These are phyloP conservation scores for Davidsoniella neocaledoniae DNA, from an alignment of 2,329 filamentous ascomycete species.

Conservation along the genomic window DNA sequence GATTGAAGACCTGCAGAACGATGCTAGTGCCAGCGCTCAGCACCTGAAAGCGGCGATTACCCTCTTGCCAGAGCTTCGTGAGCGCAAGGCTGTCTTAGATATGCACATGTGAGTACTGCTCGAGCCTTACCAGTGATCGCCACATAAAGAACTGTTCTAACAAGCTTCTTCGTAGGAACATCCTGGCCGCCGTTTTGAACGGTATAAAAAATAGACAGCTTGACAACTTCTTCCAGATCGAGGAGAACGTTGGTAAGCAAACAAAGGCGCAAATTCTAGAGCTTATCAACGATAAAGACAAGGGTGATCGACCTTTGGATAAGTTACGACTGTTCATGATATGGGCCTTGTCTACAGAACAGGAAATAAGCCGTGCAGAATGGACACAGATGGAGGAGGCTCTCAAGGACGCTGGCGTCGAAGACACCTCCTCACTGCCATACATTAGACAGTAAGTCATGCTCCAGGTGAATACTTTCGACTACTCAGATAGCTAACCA, in stretches of 20 bases:
- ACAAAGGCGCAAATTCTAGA: constrained; percentile 80
- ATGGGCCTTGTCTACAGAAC: constrained; percentile 89
- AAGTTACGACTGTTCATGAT: constrained; percentile 92
- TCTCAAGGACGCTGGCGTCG: constrained; percentile 52
- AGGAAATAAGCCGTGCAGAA: constrained; percentile 66
- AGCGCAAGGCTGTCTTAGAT: constrained; percentile 81
- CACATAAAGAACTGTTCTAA: neutral
- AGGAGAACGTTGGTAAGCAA: constrained; percentile 84
- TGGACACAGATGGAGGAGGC: constrained; percentile 77
- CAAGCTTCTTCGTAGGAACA: constrained; percentile 34
- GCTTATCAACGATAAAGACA: constrained; percentile 61
- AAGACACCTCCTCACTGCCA: constrained; percentile 56
- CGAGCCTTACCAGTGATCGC: too few species aligned
- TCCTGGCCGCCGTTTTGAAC: constrained; percentile 55
- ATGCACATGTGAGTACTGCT: constrained; percentile 73
- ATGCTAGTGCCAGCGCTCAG: constrained; percentile 75
- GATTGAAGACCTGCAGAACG: constrained; percentile 81
- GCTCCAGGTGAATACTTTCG: neutral
- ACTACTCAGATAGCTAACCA: neutral
- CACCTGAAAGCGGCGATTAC: constrained; percentile 95
- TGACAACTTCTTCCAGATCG: constrained; percentile 89
- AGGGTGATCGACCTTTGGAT: constrained; percentile 70
- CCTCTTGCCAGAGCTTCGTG: constrained; percentile 73
- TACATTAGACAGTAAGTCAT: constrained; percentile 66
- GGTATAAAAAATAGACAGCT: constrained; percentile 91